phyloP scores from a whole-genome alignment of 495 filamentous ascomycete genomes.

The Lasiosphaeria miniovina region DNA sequence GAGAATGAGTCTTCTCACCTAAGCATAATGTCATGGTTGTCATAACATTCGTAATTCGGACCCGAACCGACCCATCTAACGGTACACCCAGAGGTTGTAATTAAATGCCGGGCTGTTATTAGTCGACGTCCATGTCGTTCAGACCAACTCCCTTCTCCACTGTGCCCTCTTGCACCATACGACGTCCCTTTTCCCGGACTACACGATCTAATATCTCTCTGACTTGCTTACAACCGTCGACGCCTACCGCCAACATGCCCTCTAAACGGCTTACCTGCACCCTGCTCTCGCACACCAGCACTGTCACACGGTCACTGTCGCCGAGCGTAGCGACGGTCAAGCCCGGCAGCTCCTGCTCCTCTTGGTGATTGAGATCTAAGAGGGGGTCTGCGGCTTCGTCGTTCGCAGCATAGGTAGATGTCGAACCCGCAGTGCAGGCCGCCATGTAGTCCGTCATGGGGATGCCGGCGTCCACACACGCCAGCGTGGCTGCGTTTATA shows the following conservation, averaged over 20 bases:
- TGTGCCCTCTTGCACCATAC: slow-evolving; percentile 59
- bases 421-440: slow-evolving; percentile 84
- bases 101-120: slow-evolving; percentile 4
- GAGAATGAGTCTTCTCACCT: slow-evolving; percentile 15
- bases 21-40: slow-evolving; percentile 10
- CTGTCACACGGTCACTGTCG: slow-evolving; percentile 65
- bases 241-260: slow-evolving; percentile 84
- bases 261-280: slow-evolving; percentile 76
- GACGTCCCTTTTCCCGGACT: slow-evolving; percentile 62
- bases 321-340: slow-evolving; percentile 82
- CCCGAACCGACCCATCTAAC: neutral
- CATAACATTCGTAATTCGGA: slow-evolving; percentile 12
- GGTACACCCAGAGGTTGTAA: neutral
- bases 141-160: slow-evolving; percentile 41
- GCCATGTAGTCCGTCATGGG: slow-evolving; percentile 88
- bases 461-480: slow-evolving; percentile 89
- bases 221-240: slow-evolving; percentile 88
- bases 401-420: slow-evolving; percentile 58
- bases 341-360: slow-evolving; percentile 88
- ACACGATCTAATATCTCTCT: slow-evolving; percentile 70
- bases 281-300: slow-evolving; percentile 80
- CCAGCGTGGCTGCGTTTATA: slow-evolving; percentile 88
- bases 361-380: slow-evolving; percentile 78
- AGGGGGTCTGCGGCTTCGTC: slow-evolving; percentile 78
- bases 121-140: slow-evolving; percentile 45